Base-by-base conservation (phyloP, 306 rosid species). In the Datisca glomerata region DNA sequence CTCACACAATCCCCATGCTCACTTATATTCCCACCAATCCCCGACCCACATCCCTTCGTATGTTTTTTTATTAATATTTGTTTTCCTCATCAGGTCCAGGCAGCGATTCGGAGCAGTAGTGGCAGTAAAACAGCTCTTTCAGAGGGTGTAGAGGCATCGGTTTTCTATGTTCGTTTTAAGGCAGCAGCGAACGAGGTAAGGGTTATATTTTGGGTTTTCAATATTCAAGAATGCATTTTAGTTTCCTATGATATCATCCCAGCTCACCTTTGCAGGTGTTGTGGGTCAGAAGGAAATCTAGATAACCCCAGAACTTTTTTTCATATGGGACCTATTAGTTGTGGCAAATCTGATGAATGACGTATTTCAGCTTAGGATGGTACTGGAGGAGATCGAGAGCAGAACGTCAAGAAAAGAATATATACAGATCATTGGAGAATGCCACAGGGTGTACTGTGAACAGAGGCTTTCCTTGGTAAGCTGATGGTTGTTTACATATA, bases 71-170 rank as follows among this genome's bases (percentile, higher is more conserved):
- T 12, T 12, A 16, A 17, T 44, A 42, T 21, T 24, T 47, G 45
- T 49, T 68, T 47, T 42, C 55, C 70, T 40, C 61, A 45, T 69
- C 64, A 91, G 98, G 98, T 91, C 60, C 93, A 72, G 58, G 81
- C 74, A 70, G 92, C 92, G 24, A 80, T 91, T 36, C 91, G 93
- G 24, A 78, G 71, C 62, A 83, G 69, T 56, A 72, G 80, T 34
- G 73, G 72, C 49, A 72, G 57, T 75, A 89, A 66, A 55, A 43
- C 84, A 40, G 62, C 81, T 65, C 71, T 91, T 51, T 81, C 98
- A 8, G 98, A 91, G 72, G 96, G 98, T 58, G 96, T 91, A 13
- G 96, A 84, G 75, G 91, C 98, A 64, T 84, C 98, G n/a, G 80
- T 75, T 49, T 74, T 91, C 65, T 80, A 91, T 66, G 95, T 91